These are phyloP conservation scores for Malus fusca DNA, from an alignment of 306 rosid genomes.

Conservation along the genomic window DNA sequence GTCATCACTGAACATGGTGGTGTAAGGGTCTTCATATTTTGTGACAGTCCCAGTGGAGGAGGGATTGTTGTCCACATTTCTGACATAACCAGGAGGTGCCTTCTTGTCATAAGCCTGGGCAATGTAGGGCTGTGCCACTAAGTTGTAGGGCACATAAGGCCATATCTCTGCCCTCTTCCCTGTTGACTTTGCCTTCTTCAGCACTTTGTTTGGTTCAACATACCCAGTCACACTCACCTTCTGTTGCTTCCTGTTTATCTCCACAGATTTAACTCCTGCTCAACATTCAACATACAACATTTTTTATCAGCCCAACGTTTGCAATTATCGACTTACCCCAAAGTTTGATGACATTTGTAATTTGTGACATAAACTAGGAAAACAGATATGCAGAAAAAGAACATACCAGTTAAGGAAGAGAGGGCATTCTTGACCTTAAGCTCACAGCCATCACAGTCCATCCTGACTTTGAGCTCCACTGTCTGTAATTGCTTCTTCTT, in stretches of 20 bases:
- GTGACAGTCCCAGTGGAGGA: constrained; percentile 39
- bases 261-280: constrained; percentile 89
- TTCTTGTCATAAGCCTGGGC: constrained; percentile 84
- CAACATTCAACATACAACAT: constrained; percentile 15
- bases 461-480: constrained; percentile 82
- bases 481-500: constrained; percentile 78
- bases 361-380: not conserved
- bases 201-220: constrained; percentile 83
- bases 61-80: constrained; percentile 52
- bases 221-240: constrained; percentile 79
- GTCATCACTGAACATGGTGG: constrained; percentile 88
- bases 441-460: constrained; percentile 99
- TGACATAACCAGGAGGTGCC: constrained; percentile 95
- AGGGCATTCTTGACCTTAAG: constrained; percentile 91
- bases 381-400: not conserved
- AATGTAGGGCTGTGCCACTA: constrained; percentile 80
- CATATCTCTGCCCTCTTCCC: constrained; percentile 91
- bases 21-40: constrained; percentile 79
- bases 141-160: constrained; percentile 88
- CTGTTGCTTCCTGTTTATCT: constrained; percentile 89
- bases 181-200: constrained; percentile 88
- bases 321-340: not conserved
- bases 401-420: constrained; percentile 64
- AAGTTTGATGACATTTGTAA: not conserved
- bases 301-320: not conserved